phyloP scores from a whole-genome alignment of 2,329 filamentous ascomycete genomes.

The Fusarium sp. region DNA sequence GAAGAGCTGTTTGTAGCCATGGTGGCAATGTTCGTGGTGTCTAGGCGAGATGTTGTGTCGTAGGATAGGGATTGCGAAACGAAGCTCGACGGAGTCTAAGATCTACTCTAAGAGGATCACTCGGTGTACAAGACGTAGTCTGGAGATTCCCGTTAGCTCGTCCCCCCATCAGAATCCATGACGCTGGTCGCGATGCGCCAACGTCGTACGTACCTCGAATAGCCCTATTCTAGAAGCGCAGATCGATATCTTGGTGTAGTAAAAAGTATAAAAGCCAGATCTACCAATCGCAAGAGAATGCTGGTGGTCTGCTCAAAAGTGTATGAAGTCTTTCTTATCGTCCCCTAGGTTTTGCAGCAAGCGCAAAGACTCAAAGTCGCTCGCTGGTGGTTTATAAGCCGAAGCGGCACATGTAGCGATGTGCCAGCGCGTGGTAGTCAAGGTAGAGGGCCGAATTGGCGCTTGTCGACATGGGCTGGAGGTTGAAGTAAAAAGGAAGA shows the following conservation, averaged over 20 bases:
- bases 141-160: slow-evolving; percentile 5
- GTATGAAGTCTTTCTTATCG: slow-evolving; percentile 66
- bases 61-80: slow-evolving; percentile 10
- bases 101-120: slow-evolving; percentile 21
- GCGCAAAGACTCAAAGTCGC: slow-evolving; percentile 77
- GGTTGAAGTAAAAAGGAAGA: background rate
- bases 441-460: slow-evolving; percentile 21
- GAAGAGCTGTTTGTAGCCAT: slow-evolving; percentile 28
- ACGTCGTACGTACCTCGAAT: slow-evolving; percentile 26
- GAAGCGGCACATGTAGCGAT: slow-evolving; percentile 58
- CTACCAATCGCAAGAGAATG: background rate
- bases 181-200: background rate
- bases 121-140: slow-evolving; percentile 29
- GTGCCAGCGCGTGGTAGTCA: slow-evolving; percentile 47
- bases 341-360: slow-evolving; percentile 63
- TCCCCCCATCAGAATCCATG: background rate
- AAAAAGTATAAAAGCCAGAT: background rate
- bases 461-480: slow-evolving; percentile 37
- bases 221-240: slow-evolving; percentile 13
- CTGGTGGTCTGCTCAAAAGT: slow-evolving; percentile 1
- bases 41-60: background rate
- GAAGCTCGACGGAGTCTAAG: slow-evolving; percentile 7
- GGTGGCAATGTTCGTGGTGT: background rate
- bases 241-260: background rate
- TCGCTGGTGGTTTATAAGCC: slow-evolving; percentile 60